Conservation (phyloP, 805 yeast species). For the Starmera quercuum region DNA sequence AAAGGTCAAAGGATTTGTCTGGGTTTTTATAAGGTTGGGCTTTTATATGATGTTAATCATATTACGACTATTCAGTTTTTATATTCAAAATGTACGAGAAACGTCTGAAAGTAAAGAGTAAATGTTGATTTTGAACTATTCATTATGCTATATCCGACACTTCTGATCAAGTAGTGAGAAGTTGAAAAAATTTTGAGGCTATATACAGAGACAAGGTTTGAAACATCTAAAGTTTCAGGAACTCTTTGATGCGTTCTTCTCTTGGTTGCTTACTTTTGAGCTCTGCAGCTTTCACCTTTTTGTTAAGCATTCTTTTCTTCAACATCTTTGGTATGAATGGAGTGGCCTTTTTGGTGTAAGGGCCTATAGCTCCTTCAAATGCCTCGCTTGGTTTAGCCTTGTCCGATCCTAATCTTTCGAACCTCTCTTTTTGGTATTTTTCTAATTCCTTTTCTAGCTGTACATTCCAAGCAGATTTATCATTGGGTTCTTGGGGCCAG, state of each 20-base stretch:
- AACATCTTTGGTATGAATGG: constrained; percentile 53
- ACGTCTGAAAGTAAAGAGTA: too few relatives aligned
- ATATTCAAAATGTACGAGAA: too few relatives aligned
- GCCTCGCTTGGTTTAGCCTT: constrained; percentile 57
- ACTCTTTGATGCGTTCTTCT: constrained; percentile 9
- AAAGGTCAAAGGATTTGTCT: too few relatives aligned
- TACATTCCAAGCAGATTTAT: constrained; percentile 34
- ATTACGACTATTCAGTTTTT: too few relatives aligned
- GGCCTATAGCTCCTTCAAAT: constrained; percentile 61
- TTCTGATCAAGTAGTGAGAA: too few relatives aligned
- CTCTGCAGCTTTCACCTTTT: constrained; percentile 22
- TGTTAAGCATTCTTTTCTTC: constrained; percentile 38
- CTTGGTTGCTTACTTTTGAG: constrained; percentile 4
- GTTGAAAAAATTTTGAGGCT: too few relatives aligned
- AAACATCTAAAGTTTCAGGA: too few relatives aligned
- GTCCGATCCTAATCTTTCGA: constrained; percentile 56
- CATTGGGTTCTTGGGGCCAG: constrained; percentile 70
- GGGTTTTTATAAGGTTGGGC: too few relatives aligned
- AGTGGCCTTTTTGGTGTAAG: constrained; percentile 50
- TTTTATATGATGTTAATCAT: too few relatives aligned
- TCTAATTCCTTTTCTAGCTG: constrained; percentile 38
- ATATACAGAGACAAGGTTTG: too few relatives aligned
- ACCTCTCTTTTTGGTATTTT: constrained; percentile 43
- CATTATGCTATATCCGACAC: too few relatives aligned
- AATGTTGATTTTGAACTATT: too few relatives aligned